phyloP scores from a whole-genome alignment of 2,329 filamentous ascomycete species.

The Nemania sp. region DNA sequence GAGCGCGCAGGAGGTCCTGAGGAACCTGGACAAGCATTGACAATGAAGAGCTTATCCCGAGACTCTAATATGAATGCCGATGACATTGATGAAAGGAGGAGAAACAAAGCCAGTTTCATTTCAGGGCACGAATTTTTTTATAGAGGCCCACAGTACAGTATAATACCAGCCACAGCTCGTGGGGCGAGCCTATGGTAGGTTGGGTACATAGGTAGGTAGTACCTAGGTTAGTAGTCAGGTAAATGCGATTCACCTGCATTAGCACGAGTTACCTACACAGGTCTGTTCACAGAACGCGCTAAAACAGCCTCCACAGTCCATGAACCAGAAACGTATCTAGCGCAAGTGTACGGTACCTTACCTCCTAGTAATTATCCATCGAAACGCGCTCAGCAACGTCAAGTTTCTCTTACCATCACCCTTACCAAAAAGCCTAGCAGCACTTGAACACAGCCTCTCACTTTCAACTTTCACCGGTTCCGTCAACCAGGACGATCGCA shows the following conservation, averaged over 20 bases:
- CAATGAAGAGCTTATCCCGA: constrained; percentile 74
- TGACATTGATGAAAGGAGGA: constrained; percentile 70
- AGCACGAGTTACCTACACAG: neutral
- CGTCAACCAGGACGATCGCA: no score
- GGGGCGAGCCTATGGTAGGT: constrained; percentile 1
- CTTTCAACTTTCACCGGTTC: no score
- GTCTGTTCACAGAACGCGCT: no score
- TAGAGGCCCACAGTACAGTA: no score
- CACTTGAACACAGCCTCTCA: neutral
- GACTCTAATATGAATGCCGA: constrained; percentile 98
- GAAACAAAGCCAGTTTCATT: constrained; percentile 42
- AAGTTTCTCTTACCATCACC: no score
- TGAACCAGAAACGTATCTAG: no score
- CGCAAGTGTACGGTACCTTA: no score
- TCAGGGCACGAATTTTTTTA: constrained; percentile 16
- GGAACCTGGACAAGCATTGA: constrained; percentile 94
- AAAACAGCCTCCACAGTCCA: no score
- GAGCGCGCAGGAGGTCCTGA: constrained; percentile 89
- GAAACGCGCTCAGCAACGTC: no score
- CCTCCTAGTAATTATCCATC: no score
- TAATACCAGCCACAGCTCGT: constrained; percentile 27
- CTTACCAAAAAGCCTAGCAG: constrained; percentile 8
- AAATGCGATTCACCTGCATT: no score
- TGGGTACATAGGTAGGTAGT: neutral
- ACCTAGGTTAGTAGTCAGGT: no score